phyloP scores from a whole-genome alignment of 2,329 filamentous ascomycete species.

The Neofusicoccum sp. region DNA sequence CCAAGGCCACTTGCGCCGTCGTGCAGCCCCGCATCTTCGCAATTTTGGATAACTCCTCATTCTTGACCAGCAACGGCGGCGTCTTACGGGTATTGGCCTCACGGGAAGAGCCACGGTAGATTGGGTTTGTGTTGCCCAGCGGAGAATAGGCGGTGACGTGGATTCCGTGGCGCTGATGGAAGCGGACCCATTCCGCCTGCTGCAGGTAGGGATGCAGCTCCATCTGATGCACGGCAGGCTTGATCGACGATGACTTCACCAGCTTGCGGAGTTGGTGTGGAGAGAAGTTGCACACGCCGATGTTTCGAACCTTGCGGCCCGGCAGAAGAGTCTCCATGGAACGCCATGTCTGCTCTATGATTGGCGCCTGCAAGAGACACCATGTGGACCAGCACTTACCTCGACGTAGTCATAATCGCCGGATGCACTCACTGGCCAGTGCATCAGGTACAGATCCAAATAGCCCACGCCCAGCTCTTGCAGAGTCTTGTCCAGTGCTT shows the following conservation, averaged over 20 bases:
- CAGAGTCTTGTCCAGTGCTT: conserved; percentile 30
- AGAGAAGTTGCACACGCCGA: conserved; percentile 76
- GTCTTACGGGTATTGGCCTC: conserved; percentile 19
- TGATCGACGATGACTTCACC: conserved; percentile 57
- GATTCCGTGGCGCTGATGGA: conserved; percentile 51
- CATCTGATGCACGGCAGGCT: conserved; percentile 75
- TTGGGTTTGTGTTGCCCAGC: conserved; percentile 49
- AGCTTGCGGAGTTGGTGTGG: conserved; percentile 50
- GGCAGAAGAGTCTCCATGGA: conserved; percentile 61
- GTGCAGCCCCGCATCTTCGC: conserved; percentile 44
- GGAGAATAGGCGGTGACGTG: conserved; percentile 54
- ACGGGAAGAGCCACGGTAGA: conserved; percentile 30
- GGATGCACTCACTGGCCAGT: conserved; percentile 41
- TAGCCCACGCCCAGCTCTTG: conserved; percentile 40
- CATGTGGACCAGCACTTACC: conserved; percentile 4
- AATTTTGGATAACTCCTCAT: conserved; percentile 41
- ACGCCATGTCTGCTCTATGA: conserved; percentile 57
- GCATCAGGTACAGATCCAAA: conserved; percentile 41
- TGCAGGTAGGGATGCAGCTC: conserved; percentile 73
- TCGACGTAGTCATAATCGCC: conserved; percentile 16
- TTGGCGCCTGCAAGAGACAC: conserved; percentile 10
- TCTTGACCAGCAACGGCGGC: conserved; percentile 40
- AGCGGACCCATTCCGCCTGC: conserved; percentile 53
- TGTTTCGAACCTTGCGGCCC: conserved; percentile 64
- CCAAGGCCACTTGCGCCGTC: conserved; percentile 46